These are phyloP conservation scores for Colletotrichum trifolii DNA, from an alignment of 2,329 filamentous ascomycete genomes.

Conservation along the genomic window DNA sequence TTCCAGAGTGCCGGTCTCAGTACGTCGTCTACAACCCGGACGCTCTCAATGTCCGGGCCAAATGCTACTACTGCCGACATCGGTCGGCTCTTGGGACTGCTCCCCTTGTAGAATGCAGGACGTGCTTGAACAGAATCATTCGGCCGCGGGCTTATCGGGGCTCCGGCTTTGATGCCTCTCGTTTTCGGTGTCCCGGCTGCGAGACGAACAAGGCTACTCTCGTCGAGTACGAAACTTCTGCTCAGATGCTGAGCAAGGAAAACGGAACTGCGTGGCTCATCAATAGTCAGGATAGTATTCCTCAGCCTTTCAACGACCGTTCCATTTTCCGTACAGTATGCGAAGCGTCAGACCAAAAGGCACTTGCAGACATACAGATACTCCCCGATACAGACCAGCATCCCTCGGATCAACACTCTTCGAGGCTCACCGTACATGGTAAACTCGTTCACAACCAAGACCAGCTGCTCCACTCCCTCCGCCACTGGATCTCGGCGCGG, in stretches of 20 bases:
- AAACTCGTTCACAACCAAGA: slow-evolving; percentile 56
- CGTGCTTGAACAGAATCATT: slow-evolving; percentile 58
- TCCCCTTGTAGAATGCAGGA: slow-evolving; percentile 56
- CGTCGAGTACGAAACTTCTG: slow-evolving; percentile 50
- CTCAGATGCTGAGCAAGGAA: slow-evolving; percentile 49
- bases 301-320: slow-evolving; percentile 50
- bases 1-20: slow-evolving; percentile 56
- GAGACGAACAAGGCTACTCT: slow-evolving; percentile 47
- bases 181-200: slow-evolving; percentile 57
- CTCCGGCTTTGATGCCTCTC: slow-evolving; percentile 40
- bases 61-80: slow-evolving; percentile 61
- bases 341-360: slow-evolving; percentile 43
- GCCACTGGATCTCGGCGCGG: slow-evolving; percentile 50
- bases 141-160: slow-evolving; percentile 58
- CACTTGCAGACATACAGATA: slow-evolving; percentile 51
- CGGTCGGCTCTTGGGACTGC: slow-evolving; percentile 38
- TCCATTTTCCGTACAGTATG: slow-evolving; percentile 54
- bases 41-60: slow-evolving; percentile 55
- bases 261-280: slow-evolving; percentile 58
- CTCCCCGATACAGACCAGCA: slow-evolving; percentile 40
- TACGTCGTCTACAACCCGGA: slow-evolving; percentile 61
- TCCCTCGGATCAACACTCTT: background rate
- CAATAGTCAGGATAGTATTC: slow-evolving; percentile 50
- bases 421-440: slow-evolving; percentile 46
- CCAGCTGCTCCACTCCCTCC: slow-evolving; percentile 48